A percentile compares a stretch with the other conserved stretches of the same genome.
phyloP scores from a whole-genome alignment of 2,329 filamentous ascomycete genomes.

The Colletotrichum sidae region DNA sequence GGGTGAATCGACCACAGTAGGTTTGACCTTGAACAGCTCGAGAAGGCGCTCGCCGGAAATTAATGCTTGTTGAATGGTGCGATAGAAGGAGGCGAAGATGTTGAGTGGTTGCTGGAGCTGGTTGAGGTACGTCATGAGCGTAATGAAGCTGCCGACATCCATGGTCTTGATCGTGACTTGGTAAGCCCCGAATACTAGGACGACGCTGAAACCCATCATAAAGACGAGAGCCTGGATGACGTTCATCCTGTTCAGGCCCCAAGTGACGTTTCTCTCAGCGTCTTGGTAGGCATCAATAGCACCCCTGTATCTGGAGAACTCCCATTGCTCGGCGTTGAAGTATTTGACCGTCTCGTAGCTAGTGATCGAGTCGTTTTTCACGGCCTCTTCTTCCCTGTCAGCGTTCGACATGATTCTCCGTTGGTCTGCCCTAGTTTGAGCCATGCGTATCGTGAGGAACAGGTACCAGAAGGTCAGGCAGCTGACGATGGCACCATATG shows the following conservation, averaged over 20 bases:
- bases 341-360: constrained; percentile 98
- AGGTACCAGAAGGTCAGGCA: constrained; percentile 96
- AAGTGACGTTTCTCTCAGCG: constrained; percentile 81
- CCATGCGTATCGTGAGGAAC: constrained; percentile 96
- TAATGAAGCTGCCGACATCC: constrained; percentile 77
- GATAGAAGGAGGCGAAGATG: constrained; percentile 94
- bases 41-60: constrained; percentile 96
- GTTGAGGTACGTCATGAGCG: constrained; percentile 80
- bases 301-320: constrained; percentile 78
- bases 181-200: constrained; percentile 80
- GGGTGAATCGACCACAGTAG: constrained; percentile 85
- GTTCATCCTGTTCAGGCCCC: constrained; percentile 84
- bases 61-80: constrained; percentile 95
- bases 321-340: constrained; percentile 86
- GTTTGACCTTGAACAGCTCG: constrained; percentile 95
- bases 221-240: constrained; percentile 85
- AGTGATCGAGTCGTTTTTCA: constrained; percentile 98
- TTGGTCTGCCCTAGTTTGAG: constrained; percentile 90
- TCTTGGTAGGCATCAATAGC: constrained; percentile 79
- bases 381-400: constrained; percentile 93
- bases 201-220: constrained; percentile 78
- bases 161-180: constrained; percentile 77
- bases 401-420: constrained; percentile 95
- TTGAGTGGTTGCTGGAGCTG: constrained; percentile 86
- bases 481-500: constrained; percentile 87